Percentiles rank a stretch among this genome's conserved stretches.
Conservation (phyloP, 2,329 filamentous ascomycete genomes). For the Chaetomiaceae sp. region DNA sequence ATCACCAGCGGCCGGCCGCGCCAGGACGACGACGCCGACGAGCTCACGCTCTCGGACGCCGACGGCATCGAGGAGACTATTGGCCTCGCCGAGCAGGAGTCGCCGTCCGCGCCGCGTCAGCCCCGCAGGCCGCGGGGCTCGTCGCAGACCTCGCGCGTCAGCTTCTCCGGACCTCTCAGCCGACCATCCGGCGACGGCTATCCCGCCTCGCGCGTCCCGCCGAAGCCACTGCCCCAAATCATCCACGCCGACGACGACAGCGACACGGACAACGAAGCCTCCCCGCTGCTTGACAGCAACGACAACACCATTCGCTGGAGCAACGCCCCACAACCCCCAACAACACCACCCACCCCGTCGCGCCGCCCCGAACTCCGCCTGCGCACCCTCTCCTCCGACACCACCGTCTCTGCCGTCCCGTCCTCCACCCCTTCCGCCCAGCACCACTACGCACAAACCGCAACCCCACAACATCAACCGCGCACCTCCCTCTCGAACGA, state of each 20-base stretch:
- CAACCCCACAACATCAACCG: not conserved
- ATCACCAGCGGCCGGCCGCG: conserved; percentile 77
- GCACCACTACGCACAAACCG: not conserved
- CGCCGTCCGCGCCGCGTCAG: conserved; percentile 33
- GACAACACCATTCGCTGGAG: no score
- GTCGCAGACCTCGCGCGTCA: conserved; percentile 44
- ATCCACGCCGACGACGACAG: conserved; percentile 6
- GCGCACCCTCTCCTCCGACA: conserved; percentile 26
- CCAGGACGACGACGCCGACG: conserved; percentile 52
- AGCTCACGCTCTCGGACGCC: conserved; percentile 48
- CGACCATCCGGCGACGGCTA: conserved; percentile 34
- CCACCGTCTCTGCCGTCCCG: conserved; percentile 15
- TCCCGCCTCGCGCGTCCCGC: conserved; percentile 32
- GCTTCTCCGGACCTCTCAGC: conserved; percentile 35
- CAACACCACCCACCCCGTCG: not conserved
- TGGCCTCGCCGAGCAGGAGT: conserved; percentile 51
- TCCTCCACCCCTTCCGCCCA: conserved; percentile 15
- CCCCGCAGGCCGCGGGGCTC: conserved; percentile 40
- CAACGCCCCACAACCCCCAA: no score
- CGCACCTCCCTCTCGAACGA: not conserved
- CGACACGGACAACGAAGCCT: conserved; percentile 21
- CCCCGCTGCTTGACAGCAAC: conserved; percentile 37
- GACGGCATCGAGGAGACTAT: conserved; percentile 60
- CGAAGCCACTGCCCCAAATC: conserved; percentile 23
- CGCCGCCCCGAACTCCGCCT: conserved; percentile 13